Conservation (phyloP, 1,284 basidiomycete genomes). For the Leccinum insolens region DNA sequence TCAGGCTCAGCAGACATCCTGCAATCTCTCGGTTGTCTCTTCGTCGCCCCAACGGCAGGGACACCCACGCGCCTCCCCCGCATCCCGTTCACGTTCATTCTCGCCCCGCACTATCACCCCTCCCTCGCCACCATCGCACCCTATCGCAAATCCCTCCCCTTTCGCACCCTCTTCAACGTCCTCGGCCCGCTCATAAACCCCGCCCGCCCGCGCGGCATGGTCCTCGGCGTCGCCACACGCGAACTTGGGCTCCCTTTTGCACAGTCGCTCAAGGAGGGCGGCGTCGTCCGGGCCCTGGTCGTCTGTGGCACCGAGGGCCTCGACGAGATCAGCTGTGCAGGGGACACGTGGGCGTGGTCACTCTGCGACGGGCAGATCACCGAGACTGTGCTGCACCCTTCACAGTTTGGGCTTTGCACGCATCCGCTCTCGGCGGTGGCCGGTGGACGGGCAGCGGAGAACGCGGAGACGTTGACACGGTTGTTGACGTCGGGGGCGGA, state of each 20-base stretch:
- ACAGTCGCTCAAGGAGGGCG: constrained; percentile 66
- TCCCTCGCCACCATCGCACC: constrained; percentile 85
- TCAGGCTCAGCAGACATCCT: constrained; percentile 96
- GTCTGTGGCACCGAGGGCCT: constrained; percentile 93
- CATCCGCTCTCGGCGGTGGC: constrained; percentile 75
- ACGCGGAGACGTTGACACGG: constrained; percentile 65
- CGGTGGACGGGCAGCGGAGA: constrained; percentile 74
- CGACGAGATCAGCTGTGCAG: constrained; percentile 94
- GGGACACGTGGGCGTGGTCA: constrained; percentile 82
- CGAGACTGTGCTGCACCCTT: constrained; percentile 53
- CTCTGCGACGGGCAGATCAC: constrained; percentile 56
- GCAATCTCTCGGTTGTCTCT: constrained; percentile 82
- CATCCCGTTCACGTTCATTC: constrained; percentile 90
- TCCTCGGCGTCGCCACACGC: constrained; percentile 87
- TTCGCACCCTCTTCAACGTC: constrained; percentile 97
- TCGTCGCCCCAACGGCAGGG: constrained; percentile 67
- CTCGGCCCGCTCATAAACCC: constrained; percentile 96
- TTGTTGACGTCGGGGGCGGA: constrained; percentile 58
- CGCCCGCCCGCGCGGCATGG: constrained; percentile 81
- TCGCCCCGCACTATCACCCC: constrained; percentile 94
- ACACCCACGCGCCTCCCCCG: constrained; percentile 57
- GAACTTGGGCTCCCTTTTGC: constrained; percentile 89
- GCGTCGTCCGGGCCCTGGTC: constrained; percentile 84
- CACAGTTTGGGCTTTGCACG: constrained; percentile 71
- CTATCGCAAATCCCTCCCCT: constrained; percentile 85